Conservation (phyloP, 139 green algal genomes). For the Nannochloris sp. region DNA sequence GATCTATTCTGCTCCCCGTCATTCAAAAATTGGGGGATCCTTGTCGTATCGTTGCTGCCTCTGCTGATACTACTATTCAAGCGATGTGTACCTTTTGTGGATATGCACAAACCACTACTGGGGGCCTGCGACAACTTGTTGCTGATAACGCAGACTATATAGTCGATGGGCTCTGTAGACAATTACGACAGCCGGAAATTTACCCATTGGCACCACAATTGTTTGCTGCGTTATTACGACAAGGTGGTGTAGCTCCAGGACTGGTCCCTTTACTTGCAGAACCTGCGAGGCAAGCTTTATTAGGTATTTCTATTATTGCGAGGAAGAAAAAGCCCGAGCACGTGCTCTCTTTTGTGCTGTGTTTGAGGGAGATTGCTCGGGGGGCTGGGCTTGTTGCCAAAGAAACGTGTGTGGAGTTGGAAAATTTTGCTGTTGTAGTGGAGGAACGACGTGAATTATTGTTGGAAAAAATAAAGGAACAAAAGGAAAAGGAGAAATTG, state of each 20-base stretch:
- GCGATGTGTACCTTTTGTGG: slow-evolving; percentile 44
- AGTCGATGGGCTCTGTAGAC: slow-evolving; percentile 62
- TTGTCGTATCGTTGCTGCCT: slow-evolving; percentile 38
- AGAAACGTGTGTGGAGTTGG: not conserved
- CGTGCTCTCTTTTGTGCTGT: slow-evolving; percentile 45
- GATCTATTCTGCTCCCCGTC: slow-evolving; percentile 52
- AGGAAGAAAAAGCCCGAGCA: slow-evolving; percentile 44
- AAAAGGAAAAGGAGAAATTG: not conserved
- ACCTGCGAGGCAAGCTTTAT: slow-evolving; percentile 43
- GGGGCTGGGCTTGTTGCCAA: slow-evolving; percentile 22
- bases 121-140: slow-evolving; percentile 43
- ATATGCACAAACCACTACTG: slow-evolving; percentile 24
- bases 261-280: slow-evolving; percentile 76
- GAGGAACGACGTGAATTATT: slow-evolving; percentile 2
- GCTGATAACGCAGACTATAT: slow-evolving; percentile 69
- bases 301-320: slow-evolving; percentile 54
- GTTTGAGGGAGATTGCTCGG: slow-evolving; percentile 21
- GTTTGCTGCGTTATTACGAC: slow-evolving; percentile 59
- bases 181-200: slow-evolving; percentile 37
- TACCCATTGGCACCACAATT: slow-evolving; percentile 50
- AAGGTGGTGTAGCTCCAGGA: slow-evolving; percentile 38
- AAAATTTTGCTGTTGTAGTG: not conserved
- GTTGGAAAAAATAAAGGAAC: not conserved
- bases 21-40: slow-evolving; percentile 66
- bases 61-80: slow-evolving; percentile 32